Conservation (phyloP, 2,329 filamentous ascomycete species). For the Alternaria ventricosa region DNA sequence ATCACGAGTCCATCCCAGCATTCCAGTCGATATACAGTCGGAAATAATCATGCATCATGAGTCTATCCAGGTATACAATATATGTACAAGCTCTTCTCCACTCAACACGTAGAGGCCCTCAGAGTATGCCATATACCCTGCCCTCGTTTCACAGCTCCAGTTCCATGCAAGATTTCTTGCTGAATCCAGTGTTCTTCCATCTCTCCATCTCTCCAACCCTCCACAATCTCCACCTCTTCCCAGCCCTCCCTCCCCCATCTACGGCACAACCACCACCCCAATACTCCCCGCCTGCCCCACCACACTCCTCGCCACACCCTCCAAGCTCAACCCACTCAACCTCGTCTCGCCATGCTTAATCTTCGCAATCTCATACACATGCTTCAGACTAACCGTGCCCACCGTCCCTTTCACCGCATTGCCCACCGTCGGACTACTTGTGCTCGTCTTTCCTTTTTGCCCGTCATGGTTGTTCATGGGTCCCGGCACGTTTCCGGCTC, state of each 20-base stretch:
- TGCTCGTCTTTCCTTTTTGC: constrained; percentile 46
- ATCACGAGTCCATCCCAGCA: too few species aligned
- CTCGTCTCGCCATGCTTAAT: constrained; percentile 73
- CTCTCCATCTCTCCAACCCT: too few species aligned
- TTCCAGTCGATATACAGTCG: background rate
- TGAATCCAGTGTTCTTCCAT: background rate
- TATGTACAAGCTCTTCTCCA: background rate
- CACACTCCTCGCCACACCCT: constrained; percentile 80
- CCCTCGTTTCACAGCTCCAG: background rate
- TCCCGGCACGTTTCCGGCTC: constrained; percentile 64
- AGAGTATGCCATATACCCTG: background rate
- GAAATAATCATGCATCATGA: background rate
- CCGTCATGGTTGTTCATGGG: constrained; percentile 51
- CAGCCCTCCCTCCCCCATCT: background rate
- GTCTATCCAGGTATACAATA: background rate
- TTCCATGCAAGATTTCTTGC: too few species aligned
- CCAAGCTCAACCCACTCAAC: constrained; percentile 74
- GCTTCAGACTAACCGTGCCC: constrained; percentile 90
- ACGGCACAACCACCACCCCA: constrained; percentile 58
- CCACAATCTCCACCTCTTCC: background rate
- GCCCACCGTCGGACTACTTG: constrained; percentile 40
- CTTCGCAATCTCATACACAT: constrained; percentile 96
- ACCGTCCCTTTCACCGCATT: constrained; percentile 78
- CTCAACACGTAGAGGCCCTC: background rate
- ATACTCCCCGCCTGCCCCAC: constrained; percentile 59